Conservation (phyloP, 345 rosid species). For the Eucalyptus melliodora region DNA sequence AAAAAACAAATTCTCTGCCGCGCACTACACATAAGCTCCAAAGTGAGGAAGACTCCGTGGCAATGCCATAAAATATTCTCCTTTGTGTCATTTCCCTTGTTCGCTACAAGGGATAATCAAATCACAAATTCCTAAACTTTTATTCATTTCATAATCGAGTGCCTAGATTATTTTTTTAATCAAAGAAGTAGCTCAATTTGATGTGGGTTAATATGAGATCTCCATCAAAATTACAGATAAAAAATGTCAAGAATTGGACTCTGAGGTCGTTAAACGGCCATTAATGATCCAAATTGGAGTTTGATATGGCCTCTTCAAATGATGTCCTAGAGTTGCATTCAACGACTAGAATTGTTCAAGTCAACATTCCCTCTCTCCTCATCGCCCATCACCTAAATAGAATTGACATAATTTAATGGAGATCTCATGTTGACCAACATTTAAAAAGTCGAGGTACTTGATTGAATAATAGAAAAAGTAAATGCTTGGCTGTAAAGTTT, state of each 20-base stretch:
- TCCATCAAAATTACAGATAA: background rate
- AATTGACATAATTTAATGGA: background rate
- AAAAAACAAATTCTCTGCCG: background rate
- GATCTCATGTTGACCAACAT: background rate
- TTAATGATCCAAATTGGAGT: background rate
- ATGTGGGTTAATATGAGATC: background rate
- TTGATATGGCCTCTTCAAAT: background rate
- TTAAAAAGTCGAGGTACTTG: background rate
- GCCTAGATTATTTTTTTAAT: background rate
- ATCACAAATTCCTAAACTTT: background rate
- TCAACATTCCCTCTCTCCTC: background rate
- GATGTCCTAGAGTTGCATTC: background rate
- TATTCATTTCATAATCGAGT: background rate
- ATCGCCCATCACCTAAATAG: background rate
- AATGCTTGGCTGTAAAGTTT: background rate
- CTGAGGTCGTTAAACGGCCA: background rate
- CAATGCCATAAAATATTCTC: background rate
- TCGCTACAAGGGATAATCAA: background rate
- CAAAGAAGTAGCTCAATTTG: background rate
- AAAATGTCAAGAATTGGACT: background rate
- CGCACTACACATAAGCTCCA: background rate
- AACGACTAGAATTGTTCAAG: background rate
- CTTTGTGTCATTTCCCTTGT: background rate
- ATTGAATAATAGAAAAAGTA: background rate
- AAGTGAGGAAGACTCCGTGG: background rate